Conservation (phyloP, 2,329 filamentous ascomycete genomes). For the Xylariaceae sp. region DNA sequence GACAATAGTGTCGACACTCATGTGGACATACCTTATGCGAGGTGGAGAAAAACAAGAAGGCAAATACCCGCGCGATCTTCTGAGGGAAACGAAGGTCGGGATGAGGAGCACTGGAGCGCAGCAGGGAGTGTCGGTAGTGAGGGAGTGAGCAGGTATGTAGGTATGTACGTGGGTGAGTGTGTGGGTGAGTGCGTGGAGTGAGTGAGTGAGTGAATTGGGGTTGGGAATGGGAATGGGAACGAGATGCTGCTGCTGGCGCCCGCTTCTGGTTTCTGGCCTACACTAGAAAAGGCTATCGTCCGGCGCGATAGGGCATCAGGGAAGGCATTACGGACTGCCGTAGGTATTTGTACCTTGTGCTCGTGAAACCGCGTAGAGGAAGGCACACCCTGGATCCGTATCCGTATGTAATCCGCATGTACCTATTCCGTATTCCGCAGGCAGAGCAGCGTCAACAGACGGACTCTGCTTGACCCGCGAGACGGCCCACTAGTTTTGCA, state of each 20-base stretch:
- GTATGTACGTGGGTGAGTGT: neutral
- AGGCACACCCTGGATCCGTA: too few species aligned
- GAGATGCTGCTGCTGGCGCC: conserved; percentile 11
- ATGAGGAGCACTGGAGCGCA: neutral
- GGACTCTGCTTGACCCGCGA: neutral
- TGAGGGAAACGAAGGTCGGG: neutral
- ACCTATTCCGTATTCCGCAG: too few species aligned
- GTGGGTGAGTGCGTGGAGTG: neutral
- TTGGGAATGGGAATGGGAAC: conserved; percentile 10
- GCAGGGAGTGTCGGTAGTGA: conserved; percentile 14
- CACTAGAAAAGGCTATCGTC: neutral
- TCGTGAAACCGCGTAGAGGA: too few species aligned
- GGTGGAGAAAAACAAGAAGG: neutral
- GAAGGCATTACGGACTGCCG: neutral
- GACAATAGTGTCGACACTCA: neutral
- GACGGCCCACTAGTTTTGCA: neutral
- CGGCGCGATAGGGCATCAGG: neutral
- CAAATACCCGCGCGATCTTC: neutral
- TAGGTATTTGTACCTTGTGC: neutral
- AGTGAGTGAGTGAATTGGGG: neutral
- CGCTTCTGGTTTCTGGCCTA: neutral
- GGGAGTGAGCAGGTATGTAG: neutral
- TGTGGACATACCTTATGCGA: neutral
- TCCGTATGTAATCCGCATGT: too few species aligned
- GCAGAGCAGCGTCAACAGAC: too few species aligned